Evolutionary conservation across 208 protist genomes (phyloP), one percentile per base, ranked within the genome.

Genomic region (Naegleria lovaniensis): DNA sequence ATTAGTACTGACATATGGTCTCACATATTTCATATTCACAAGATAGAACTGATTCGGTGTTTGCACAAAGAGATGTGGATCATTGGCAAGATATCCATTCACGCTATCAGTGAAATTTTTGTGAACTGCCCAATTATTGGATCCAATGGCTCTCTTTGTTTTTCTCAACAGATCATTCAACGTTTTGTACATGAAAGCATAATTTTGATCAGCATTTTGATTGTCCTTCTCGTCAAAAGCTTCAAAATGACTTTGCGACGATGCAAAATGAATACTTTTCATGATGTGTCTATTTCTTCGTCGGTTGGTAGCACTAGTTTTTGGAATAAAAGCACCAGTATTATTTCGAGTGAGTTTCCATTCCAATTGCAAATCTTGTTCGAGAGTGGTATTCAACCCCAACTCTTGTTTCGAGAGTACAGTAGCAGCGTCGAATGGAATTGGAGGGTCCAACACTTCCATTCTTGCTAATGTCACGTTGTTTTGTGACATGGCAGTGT

Each of bases 241-340:
- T 9, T 48, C 43, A 48, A 48, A 48, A 48, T 48, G 1, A 48
- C 43, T 48, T 48, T n/a, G n/a, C 6, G 13, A n/a, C 25, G 58
- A 16, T n/a, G 58, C 25, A 75, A 75, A 16, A 75, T 75, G 13
- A 75, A n/a, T n/a, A 75, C 13, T 75, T 75, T 75, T 75, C 58
- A n/a, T 3, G 4, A 29, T 16, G 58, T n/a, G 3, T 4, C 13
- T n/a, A 36, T 3, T 36, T 79, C 29, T n/a, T 29, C 55, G 19
- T 29, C 11, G 1, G 3, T 67, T 67, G 11, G 2, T 4, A 67
- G 19, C 19, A 29, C 55, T 29, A 67, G 6, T 3, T 67, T 67
- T 67, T 67, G 79, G 79, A 85, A 85, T 85, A 85, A 43, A 85
- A 9, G 79, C 79, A 85, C 36, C 79, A 22, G 79, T 39, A 85